These are phyloP conservation scores for Saturnispora quitensis DNA, from an alignment of 805 yeast genomes.

Conservation along the genomic window DNA sequence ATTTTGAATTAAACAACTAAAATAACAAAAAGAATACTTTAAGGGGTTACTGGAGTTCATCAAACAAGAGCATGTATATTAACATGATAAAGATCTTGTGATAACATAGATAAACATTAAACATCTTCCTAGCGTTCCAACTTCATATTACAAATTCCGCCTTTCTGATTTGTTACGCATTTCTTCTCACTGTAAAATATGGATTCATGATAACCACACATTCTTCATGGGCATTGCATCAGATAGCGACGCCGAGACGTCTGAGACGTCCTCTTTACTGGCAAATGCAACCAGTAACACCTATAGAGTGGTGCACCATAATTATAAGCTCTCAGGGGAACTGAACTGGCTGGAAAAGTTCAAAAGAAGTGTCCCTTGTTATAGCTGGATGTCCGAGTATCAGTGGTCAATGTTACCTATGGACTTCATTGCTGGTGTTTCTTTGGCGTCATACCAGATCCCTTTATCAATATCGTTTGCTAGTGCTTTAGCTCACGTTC, in stretches of 20 bases:
- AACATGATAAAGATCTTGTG: too few relatives aligned
- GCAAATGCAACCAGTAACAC: not conserved
- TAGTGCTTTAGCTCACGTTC: constrained; percentile 73
- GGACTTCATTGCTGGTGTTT: constrained; percentile 76
- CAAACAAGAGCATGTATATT: too few relatives aligned
- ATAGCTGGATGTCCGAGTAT: constrained; percentile 58
- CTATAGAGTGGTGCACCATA: not conserved
- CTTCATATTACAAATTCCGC: not conserved
- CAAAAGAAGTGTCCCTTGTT: constrained; percentile 60
- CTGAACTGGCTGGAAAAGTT: constrained; percentile 23
- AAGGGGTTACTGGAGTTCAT: too few relatives aligned
- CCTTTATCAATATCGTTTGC: constrained; percentile 81
- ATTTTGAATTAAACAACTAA: too few relatives aligned
- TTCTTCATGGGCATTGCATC: not conserved
- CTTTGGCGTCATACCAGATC: constrained; percentile 84
- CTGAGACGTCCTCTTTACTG: constrained; percentile 1
- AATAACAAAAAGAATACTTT: too few relatives aligned
- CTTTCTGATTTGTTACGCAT: not conserved
- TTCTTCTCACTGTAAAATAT: not conserved
- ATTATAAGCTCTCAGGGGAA: not conserved
- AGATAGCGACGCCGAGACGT: not conserved
- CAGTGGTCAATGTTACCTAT: constrained; percentile 31
- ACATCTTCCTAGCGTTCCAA: not conserved
- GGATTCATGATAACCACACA: not conserved
- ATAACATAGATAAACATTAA: too few relatives aligned